Percentiles rank a stretch among this genome's conserved stretches.
Evolutionary conservation across 345 rosid species (phyloP).

Genomic region (Fremontodendron californicum): DNA sequence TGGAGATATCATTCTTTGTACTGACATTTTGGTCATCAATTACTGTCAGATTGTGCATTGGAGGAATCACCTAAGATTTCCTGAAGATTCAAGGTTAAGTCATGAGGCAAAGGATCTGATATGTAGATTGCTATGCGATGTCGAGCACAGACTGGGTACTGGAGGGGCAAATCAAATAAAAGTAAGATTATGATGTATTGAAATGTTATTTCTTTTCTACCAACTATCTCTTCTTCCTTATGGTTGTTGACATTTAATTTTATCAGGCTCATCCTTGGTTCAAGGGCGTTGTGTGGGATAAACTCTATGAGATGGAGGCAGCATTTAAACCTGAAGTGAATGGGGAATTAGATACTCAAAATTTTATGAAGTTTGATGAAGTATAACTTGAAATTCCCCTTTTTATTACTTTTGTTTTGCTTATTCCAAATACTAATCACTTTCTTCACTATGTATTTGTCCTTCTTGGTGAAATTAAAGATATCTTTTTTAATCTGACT

Average conservation of each 20-base stretch:
- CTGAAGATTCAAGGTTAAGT: slow-evolving; percentile 68
- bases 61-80: slow-evolving; percentile 85
- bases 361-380: slow-evolving; percentile 96
- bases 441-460: slow-evolving; percentile 4
- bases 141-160: slow-evolving; percentile 82
- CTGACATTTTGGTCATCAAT: slow-evolving; percentile 10
- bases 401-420: not conserved
- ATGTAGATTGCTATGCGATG: slow-evolving; percentile 76
- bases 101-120: slow-evolving; percentile 83
- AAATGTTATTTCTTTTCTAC: slow-evolving; percentile 17
- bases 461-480: not conserved
- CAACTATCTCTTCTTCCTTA: slow-evolving; percentile 13
- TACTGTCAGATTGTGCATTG: slow-evolving; percentile 77
- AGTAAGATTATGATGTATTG: slow-evolving; percentile 40
- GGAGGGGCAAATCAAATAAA: slow-evolving; percentile 85
- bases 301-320: slow-evolving; percentile 87
- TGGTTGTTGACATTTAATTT: slow-evolving; percentile 15
- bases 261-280: slow-evolving; percentile 95
- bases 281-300: slow-evolving; percentile 68
- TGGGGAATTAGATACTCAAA: slow-evolving; percentile 89
- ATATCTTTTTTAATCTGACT: slow-evolving; percentile 5
- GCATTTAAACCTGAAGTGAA: slow-evolving; percentile 93
- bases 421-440: not conserved
- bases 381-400: slow-evolving; percentile 37
- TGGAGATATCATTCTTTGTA: not conserved